Evolutionary conservation across 495 filamentous ascomycete genomes (phyloP), one percentile per base, ranked within the genome.

Genomic region (Talaromyces proteolyticus): DNA sequence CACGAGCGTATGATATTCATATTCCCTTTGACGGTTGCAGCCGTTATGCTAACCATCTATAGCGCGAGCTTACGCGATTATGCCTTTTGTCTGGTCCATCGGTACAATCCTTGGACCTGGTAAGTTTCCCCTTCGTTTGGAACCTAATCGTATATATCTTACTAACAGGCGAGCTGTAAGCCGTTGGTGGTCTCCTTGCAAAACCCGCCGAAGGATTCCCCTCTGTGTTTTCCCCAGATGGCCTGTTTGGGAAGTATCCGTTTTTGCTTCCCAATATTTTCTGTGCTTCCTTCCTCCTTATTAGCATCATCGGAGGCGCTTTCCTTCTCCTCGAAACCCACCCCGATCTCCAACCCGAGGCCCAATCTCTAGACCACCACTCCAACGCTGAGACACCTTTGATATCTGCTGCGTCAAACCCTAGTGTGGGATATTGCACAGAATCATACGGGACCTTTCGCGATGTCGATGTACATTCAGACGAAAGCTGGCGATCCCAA

Each of bases 61-160:
- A 89, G 86, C 87, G 49, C 77, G 79, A 56, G 88, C 87, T 19
- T 93, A 86, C 63, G 84, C 88, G 6, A 77, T 93, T 24, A 85
- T 92, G 88, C 89, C 88, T 11, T 92, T 92, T 63, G 85, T 91
- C 24, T 94, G 88, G 89, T 85, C 79, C 22, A 83, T 94, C 51
- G 89, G 88, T 26, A 91, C 87, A 17, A 91, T 91, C 49, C 78
- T 91, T 50, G 89, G 89, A 5, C 88, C 88, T 53, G 71, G 71
- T 73, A 65, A 53, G 65, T 34, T 23, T 19, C 25, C 10, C 38
- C 40, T 37, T 2, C 11, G 12, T 23, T 10, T 22, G 19, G 21
- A n/a, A 36, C 8, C 3, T 41, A 17, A 49, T 29, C 6, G n/a
- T n/a, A 12, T 21, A 21, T 36, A 3, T 34, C 41, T 18, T 53